Conservation (phyloP, 495 filamentous ascomycete species). For the Sordaria brevicollis region DNA sequence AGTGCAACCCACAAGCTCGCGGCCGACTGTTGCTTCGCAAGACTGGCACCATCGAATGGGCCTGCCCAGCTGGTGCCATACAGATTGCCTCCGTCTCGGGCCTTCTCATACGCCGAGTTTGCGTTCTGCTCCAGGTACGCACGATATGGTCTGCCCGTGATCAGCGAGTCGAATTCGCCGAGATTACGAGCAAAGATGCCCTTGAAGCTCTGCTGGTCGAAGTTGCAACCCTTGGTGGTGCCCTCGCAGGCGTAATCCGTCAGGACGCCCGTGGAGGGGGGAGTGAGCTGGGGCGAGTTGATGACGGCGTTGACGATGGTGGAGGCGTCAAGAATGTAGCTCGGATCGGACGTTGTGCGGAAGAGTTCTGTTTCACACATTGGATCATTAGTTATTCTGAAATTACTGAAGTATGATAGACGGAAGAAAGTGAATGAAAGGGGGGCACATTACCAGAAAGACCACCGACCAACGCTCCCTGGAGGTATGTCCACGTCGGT, state of each 20-base stretch:
- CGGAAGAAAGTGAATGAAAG: not conserved
- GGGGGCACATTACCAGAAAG: slow-evolving; percentile 41
- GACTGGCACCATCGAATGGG: slow-evolving; percentile 31
- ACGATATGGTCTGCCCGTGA: slow-evolving; percentile 35
- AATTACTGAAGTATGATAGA: not conserved
- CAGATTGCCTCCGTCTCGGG: slow-evolving; percentile 34
- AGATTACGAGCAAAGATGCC: slow-evolving; percentile 61
- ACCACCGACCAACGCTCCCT: slow-evolving; percentile 61
- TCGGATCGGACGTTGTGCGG: slow-evolving; percentile 7
- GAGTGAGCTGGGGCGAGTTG: not conserved
- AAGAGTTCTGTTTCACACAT: slow-evolving; percentile 12
- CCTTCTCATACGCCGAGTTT: slow-evolving; percentile 43
- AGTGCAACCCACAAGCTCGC: slow-evolving; percentile 48
- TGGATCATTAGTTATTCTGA: slow-evolving; percentile 22
- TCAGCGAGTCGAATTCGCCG: slow-evolving; percentile 36
- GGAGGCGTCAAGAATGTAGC: slow-evolving; percentile 43
- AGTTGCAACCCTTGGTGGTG: slow-evolving; percentile 36
- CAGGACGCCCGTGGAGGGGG: slow-evolving; percentile 43
- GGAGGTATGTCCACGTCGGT: slow-evolving; percentile 62
- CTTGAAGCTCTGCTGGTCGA: slow-evolving; percentile 59
- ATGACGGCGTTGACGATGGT: slow-evolving; percentile 42
- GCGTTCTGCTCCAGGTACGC: slow-evolving; percentile 46
- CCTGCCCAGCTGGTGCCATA: slow-evolving; percentile 50
- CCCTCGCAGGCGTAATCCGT: slow-evolving; percentile 45
- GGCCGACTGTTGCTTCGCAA: slow-evolving; percentile 51